Conservation (phyloP, 1,284 basidiomycete species). For the Albatrellus sp. region DNA sequence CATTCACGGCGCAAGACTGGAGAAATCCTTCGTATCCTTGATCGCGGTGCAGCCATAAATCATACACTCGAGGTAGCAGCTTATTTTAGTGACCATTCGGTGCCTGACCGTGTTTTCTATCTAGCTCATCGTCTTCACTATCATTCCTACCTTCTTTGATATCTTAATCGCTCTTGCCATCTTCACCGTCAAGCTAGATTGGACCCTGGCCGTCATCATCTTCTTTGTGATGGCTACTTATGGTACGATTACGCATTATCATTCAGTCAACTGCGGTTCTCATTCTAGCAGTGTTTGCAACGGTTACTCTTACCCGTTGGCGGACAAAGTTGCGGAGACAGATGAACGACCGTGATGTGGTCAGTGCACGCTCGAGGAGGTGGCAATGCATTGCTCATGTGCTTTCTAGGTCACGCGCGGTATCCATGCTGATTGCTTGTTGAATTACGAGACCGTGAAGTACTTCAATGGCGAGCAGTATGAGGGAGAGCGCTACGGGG, state of each 20-base stretch:
- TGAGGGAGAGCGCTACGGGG: slow-evolving; percentile 62
- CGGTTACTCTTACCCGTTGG: slow-evolving; percentile 58
- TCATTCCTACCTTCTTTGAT: slow-evolving; percentile 74
- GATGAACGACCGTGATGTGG: slow-evolving; percentile 70
- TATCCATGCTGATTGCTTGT: slow-evolving; percentile 69
- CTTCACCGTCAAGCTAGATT: slow-evolving; percentile 54
- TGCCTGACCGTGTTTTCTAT: neutral
- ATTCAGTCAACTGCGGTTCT: slow-evolving; percentile 7
- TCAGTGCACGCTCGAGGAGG: slow-evolving; percentile 14
- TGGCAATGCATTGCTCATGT: neutral
- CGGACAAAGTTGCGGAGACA: slow-evolving; percentile 57
- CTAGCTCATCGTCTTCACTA: slow-evolving; percentile 64
- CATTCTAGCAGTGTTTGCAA: slow-evolving; percentile 38
- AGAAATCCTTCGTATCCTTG: slow-evolving; percentile 55
- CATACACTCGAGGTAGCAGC: slow-evolving; percentile 24
- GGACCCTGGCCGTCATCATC: slow-evolving; percentile 59
- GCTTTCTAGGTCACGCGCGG: slow-evolving; percentile 46
- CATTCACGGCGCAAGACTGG: slow-evolving; percentile 64
- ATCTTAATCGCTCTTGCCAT: slow-evolving; percentile 56
- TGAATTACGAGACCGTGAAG: slow-evolving; percentile 80
- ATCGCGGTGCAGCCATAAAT: slow-evolving; percentile 47
- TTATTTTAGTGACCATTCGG: neutral
- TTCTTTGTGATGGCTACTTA: slow-evolving; percentile 68
- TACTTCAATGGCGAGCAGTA: slow-evolving; percentile 78
- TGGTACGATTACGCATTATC: slow-evolving; percentile 25